Conservation (phyloP, 2,329 filamentous ascomycete genomes). For the Fusarium anguioides region DNA sequence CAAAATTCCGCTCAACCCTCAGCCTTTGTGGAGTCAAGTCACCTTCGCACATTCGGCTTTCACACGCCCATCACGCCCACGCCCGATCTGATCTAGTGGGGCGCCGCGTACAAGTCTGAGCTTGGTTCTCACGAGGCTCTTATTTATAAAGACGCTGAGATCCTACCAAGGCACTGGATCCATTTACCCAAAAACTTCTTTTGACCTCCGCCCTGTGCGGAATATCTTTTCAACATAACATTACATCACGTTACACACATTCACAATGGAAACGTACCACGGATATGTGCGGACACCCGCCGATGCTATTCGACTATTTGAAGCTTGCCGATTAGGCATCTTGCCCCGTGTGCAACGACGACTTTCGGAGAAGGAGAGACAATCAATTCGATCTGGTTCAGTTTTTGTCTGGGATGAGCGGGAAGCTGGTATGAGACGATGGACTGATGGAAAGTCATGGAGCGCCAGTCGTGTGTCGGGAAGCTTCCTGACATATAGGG, state of each 20-base stretch:
- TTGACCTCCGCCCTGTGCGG: constrained; percentile 30
- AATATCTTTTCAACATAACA: constrained; percentile 20
- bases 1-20: constrained; percentile 44
- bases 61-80: constrained; percentile 37
- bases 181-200: constrained; percentile 27
- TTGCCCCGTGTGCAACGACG: constrained; percentile 92
- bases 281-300: constrained; percentile 94
- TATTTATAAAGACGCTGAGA: constrained; percentile 38
- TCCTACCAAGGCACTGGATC: constrained; percentile 32
- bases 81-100: constrained; percentile 47
- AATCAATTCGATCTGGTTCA: constrained; percentile 94
- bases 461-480: constrained; percentile 97
- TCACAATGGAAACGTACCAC: constrained; percentile 93
- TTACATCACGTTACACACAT: constrained; percentile 35
- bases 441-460: constrained; percentile 99
- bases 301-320: constrained; percentile 98
- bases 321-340: constrained; percentile 90
- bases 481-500: constrained; percentile 95
- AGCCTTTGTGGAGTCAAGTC: constrained; percentile 42
- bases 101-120: constrained; percentile 40
- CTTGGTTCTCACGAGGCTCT: constrained; percentile 39
- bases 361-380: constrained; percentile 95
- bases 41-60: constrained; percentile 37
- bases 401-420: constrained; percentile 99
- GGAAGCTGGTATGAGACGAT: constrained; percentile 96